Conservation (phyloP, 192 early-diverging fungal genomes). For the Backusella tarrabulga region DNA sequence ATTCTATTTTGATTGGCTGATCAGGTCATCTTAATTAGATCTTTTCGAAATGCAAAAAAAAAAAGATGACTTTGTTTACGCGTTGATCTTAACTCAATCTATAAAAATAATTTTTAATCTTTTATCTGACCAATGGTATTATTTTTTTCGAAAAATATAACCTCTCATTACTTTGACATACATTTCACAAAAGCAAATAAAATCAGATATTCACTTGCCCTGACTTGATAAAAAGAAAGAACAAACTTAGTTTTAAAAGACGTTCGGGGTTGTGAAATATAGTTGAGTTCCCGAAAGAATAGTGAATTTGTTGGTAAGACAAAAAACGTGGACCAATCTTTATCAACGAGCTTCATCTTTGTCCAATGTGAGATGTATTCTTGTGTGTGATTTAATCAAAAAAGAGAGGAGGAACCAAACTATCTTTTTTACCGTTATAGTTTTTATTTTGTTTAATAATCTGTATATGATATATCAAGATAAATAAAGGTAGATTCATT, state of each 20-base stretch:
- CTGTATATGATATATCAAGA: not conserved
- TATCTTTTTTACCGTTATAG: not conserved
- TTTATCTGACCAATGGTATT: not conserved
- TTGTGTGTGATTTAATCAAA: not conserved
- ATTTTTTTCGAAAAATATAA: not conserved
- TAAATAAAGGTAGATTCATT: not conserved
- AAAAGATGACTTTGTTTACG: not conserved
- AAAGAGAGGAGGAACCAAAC: not conserved
- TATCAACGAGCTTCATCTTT: not conserved
- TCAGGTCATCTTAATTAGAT: not conserved
- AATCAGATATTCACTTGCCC: not conserved
- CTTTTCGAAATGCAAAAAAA: not conserved
- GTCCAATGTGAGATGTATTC: not conserved
- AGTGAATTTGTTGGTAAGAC: conserved; percentile 4
- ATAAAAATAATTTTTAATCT: not conserved
- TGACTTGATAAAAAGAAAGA: not conserved
- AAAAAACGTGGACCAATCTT: conserved; percentile 10
- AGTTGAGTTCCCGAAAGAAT: not conserved
- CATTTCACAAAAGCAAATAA: not conserved
- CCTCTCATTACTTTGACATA: not conserved
- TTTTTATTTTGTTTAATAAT: not conserved
- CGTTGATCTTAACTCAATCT: not conserved
- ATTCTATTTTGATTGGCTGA: not conserved
- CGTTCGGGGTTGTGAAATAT: not conserved
- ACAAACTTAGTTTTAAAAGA: not conserved